Evolutionary conservation across 2,329 filamentous ascomycete genomes (phyloP).

Genomic region (Sporothrix luriei): DNA sequence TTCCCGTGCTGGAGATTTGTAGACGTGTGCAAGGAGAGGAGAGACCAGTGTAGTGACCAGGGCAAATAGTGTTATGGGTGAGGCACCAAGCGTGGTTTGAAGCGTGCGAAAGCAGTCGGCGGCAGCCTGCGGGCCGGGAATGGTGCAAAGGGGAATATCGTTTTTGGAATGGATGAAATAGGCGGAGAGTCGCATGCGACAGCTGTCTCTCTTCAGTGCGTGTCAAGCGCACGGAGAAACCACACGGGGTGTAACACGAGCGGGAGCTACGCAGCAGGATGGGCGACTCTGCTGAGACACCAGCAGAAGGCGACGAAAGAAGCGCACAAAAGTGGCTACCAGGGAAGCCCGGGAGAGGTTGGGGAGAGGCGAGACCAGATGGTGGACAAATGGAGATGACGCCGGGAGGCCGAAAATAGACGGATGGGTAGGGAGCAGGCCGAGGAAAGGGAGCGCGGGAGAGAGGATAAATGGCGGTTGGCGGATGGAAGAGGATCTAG

Average conservation of each 20-base stretch:
- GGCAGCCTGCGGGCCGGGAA: conserved; percentile 7
- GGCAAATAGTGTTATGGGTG: conserved; percentile 1
- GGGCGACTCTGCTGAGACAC: neutral
- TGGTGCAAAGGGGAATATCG: conserved; percentile 6
- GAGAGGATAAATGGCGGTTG: conserved; percentile 19
- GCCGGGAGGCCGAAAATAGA: neutral
- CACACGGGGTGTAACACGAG: conserved; percentile 25
- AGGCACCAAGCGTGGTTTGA: conserved; percentile 6
- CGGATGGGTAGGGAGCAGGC: neutral
- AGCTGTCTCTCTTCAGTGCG: conserved; percentile 22
- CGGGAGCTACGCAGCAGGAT: neutral
- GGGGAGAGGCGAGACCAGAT: neutral
- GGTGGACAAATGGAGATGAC: neutral
- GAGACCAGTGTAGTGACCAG: neutral
- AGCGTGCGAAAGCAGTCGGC: conserved; percentile 17
- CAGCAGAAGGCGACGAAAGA: neutral
- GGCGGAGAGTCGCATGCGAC: conserved; percentile 18
- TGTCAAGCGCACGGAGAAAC: conserved; percentile 3
- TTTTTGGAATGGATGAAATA: neutral
- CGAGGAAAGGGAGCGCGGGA: conserved; percentile 7
- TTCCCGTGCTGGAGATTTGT: conserved; percentile 5
- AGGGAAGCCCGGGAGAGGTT: neutral
- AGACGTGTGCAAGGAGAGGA: neutral
- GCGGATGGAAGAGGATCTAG: neutral
- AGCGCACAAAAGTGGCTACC: neutral